Conservation (phyloP, 2,329 filamentous ascomycete genomes). For the Coleophoma cylindrospora region DNA sequence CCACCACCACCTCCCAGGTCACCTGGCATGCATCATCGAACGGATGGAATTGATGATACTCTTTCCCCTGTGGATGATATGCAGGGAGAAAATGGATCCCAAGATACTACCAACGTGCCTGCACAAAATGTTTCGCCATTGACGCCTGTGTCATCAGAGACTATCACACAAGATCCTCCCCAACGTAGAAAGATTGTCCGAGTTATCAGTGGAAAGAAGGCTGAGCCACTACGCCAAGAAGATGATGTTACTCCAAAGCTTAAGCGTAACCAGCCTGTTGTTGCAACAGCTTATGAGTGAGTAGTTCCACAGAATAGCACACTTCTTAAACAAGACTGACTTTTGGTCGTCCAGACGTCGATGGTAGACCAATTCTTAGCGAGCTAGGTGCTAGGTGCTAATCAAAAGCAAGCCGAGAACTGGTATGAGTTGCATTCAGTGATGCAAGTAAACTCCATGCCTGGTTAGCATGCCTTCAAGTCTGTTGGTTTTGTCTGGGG, state of each 20-base stretch:
- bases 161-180: conserved; percentile 19
- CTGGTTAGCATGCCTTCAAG: conserved; percentile 18
- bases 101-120: not conserved
- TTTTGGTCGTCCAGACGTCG: conserved; percentile 25
- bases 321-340: conserved; percentile 8
- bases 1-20: conserved; percentile 2
- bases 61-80: not conserved
- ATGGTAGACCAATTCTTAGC: conserved; percentile 25
- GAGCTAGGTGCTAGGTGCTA: too few relatives aligned
- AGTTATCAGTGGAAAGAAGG: conserved; percentile 11
- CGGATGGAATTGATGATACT: not conserved
- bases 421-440: conserved; percentile 10
- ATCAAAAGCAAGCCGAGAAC: too few relatives aligned
- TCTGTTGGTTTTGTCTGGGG: conserved; percentile 6
- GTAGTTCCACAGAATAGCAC: not conserved
- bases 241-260: conserved; percentile 26
- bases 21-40: not conserved
- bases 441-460: conserved; percentile 9
- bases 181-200: conserved; percentile 6
- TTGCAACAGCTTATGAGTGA: conserved; percentile 33
- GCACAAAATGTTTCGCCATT: conserved; percentile 9
- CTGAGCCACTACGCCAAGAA: conserved; percentile 23
- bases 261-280: conserved; percentile 32
- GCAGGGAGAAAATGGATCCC: not conserved
- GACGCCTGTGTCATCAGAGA: conserved; percentile 22